Percentiles rank a stretch among this genome's conserved stretches.
Conservation (phyloP, 495 filamentous ascomycete genomes). For the Apiosordaria backusii region DNA sequence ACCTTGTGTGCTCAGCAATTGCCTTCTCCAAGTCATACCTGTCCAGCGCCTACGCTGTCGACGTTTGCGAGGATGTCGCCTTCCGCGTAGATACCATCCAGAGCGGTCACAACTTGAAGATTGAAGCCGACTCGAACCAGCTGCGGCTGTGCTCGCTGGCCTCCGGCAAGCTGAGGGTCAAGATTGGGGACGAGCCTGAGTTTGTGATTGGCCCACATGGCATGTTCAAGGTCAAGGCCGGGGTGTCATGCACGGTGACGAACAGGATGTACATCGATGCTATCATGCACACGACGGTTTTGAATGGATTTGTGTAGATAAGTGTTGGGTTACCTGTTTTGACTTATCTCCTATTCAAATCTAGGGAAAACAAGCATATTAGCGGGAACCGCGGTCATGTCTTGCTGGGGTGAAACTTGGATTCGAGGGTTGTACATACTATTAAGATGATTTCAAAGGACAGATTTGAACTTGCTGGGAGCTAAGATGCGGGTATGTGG, state of each 20-base stretch:
- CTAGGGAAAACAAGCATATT: no score
- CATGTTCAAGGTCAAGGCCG: slow-evolving; percentile 27
- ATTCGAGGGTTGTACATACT: no score
- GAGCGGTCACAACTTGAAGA: slow-evolving; percentile 23
- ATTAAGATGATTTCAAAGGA: no score
- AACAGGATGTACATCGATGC: slow-evolving; percentile 38
- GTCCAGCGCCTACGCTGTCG: slow-evolving; percentile 24
- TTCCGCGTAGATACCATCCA: slow-evolving; percentile 35
- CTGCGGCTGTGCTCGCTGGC: slow-evolving; percentile 35
- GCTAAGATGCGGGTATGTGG: no score
- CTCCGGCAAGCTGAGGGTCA: slow-evolving; percentile 36
- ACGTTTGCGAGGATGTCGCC: slow-evolving; percentile 30
- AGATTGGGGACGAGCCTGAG: slow-evolving; percentile 27
- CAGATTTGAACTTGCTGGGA: no score
- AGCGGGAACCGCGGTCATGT: no score
- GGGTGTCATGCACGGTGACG: slow-evolving; percentile 18
- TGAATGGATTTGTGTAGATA: slow-evolving; percentile 17
- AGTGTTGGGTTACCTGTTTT: no score
- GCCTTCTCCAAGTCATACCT: slow-evolving; percentile 43
- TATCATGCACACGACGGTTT: slow-evolving; percentile 31
- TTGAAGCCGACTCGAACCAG: slow-evolving; percentile 21
- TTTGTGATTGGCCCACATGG: slow-evolving; percentile 38
- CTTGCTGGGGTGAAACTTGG: no score
- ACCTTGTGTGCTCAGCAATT: slow-evolving; percentile 22
- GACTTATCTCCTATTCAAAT: no score